Base-by-base conservation (phyloP, 2,329 filamentous ascomycete genomes). In the Xylaria sp. region DNA sequence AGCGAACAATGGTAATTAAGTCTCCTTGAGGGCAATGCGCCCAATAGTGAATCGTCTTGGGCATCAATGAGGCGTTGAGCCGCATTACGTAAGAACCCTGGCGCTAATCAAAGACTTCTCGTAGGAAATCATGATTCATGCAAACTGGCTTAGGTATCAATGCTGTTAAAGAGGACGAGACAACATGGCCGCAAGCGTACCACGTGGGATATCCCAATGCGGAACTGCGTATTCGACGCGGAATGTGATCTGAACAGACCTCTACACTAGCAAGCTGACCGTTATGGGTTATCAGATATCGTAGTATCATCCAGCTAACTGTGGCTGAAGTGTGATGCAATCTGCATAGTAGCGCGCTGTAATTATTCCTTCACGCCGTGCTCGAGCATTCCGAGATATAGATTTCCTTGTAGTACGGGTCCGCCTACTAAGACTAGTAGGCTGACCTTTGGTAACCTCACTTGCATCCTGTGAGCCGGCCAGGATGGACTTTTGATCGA, bases 61-160 rank as follows among this genome's bases (percentile, higher is more conserved):
- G 13, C 20, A 46, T 46, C 52, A 56, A 44, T 32, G 6, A 28
- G 20, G 50, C 20, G 39, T 12, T 48, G 34, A 60, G 12, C 6
- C 9, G 3, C 41, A 54, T 55, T 46, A 28, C n/a, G 23, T 54
- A 37, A 55, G 23, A 34, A n/a, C 39, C 23, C n/a, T 39, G 25
- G 37, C 20, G 20, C 41, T 52, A 37, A 61, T 41, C 18, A 44
- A 48, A 39, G 46, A 50, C 28, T 51, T 18, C 39, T 50, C 44
- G 8, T 23, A 25, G n/a, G 50, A 52, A 61, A 65, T 69, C 51
- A 54, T 4, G 13, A 2, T 52, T 54, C 18, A 66, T 63, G 52
- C 57, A 25, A 48, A 48, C 52, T 20, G 34, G 39, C 15, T 34
- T 18, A 18, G 23, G 28, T 54, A 3, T 28, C 52, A 12, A 9